Evolutionary conservation across 2,329 filamentous ascomycete genomes (phyloP).

Genomic region (Neoascochyta sp.): DNA sequence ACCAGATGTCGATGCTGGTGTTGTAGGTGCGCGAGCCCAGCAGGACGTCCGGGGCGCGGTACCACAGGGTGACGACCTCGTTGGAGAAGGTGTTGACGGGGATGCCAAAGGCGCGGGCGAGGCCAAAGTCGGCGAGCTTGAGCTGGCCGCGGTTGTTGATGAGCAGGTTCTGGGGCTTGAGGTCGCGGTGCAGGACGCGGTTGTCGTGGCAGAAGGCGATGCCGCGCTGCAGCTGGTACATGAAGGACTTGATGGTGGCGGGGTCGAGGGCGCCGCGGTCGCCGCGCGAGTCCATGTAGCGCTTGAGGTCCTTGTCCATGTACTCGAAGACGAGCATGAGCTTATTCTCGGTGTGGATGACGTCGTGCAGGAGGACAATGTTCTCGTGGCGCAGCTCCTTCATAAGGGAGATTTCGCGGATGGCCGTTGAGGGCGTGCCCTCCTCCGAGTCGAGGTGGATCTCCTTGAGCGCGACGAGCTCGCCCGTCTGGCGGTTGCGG

Average conservation of each 20-base stretch:
- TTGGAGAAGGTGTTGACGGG: constrained; percentile 98
- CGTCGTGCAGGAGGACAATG: constrained; percentile 94
- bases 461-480: constrained; percentile 94
- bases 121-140: constrained; percentile 91
- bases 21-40: constrained; percentile 95
- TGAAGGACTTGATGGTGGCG: constrained; percentile 94
- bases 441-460: constrained; percentile 99
- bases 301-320: constrained; percentile 98
- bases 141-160: constrained; percentile 89
- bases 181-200: constrained; percentile 86
- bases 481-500: constrained; percentile 92
- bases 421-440: constrained; percentile 93
- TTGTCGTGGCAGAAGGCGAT: constrained; percentile 99
- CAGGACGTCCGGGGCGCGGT: constrained; percentile 91
- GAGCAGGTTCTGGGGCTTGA: constrained; percentile 94
- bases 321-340: constrained; percentile 99
- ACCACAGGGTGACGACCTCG: constrained; percentile 97
- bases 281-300: constrained; percentile 94
- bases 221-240: constrained; percentile 93
- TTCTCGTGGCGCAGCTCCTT: constrained; percentile 99
- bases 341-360: constrained; percentile 99
- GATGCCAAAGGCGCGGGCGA: constrained; percentile 92
- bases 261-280: constrained; percentile 87
- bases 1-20: constrained; percentile 99
- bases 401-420: constrained; percentile 98